These are phyloP conservation scores for Apium graveolens DNA, from an alignment of 129 eudicot species.

Conservation along the genomic window DNA sequence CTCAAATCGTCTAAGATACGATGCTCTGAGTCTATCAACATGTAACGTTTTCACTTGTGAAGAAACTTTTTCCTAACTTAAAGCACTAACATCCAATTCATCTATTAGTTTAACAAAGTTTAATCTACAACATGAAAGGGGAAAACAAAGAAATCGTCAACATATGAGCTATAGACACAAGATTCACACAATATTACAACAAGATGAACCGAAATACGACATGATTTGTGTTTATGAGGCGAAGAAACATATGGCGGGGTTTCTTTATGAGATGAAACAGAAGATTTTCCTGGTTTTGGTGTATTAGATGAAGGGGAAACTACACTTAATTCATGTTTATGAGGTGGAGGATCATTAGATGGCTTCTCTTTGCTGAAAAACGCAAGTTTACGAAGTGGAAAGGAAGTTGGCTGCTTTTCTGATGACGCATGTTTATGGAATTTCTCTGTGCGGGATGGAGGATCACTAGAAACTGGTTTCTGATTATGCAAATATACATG, in stretches of 20 bases:
- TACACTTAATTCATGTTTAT: not conserved
- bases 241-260: not conserved
- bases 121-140: constrained; percentile 33
- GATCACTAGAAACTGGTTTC: constrained; percentile 12
- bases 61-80: constrained; percentile 62
- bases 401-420: not conserved
- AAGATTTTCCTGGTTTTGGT: not conserved
- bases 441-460: constrained; percentile 4
- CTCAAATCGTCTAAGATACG: constrained; percentile 39
- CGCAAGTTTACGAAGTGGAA: not conserved
- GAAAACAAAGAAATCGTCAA: not conserved
- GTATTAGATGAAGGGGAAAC: not conserved
- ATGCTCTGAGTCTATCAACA: constrained; percentile 54
- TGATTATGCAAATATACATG: not conserved
- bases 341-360: not conserved
- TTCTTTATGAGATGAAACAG: not conserved
- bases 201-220: not conserved
- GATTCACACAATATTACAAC: not conserved
- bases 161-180: not conserved
- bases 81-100: constrained; percentile 44
- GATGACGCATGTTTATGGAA: not conserved
- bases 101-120: constrained; percentile 59
- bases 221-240: not conserved
- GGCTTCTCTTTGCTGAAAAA: not conserved
- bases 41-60: constrained; percentile 50